These are phyloP conservation scores for Allium sativum DNA, from an alignment of 106 monocot species.

Conservation along the genomic window DNA sequence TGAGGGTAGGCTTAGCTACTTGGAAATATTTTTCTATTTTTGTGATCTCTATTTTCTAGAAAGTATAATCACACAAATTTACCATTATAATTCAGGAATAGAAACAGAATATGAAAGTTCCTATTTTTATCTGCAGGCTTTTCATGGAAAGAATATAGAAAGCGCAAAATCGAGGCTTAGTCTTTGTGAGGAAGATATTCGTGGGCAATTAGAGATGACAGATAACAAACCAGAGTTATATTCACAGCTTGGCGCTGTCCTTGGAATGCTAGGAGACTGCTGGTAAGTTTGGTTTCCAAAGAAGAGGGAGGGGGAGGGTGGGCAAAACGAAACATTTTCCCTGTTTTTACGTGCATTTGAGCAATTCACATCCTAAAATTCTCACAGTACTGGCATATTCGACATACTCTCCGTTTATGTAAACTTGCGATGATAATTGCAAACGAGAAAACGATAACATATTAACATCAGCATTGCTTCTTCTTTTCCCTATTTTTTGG, in stretches of 20 bases:
- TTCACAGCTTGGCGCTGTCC: constrained; percentile 94
- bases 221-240: constrained; percentile 54
- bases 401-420: too few relatives aligned
- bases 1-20: constrained; percentile 53
- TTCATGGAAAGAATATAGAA: constrained; percentile 64
- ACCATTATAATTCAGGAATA: not conserved
- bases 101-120: not conserved
- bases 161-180: constrained; percentile 85
- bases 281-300: constrained; percentile 28
- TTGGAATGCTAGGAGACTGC: constrained; percentile 99
- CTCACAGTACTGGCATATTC: too few relatives aligned
- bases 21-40: not conserved
- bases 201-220: constrained; percentile 49
- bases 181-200: constrained; percentile 80
- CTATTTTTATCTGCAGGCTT: constrained; percentile 56
- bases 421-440: too few relatives aligned
- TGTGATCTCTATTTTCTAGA: constrained; percentile 1
- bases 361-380: too few relatives aligned
- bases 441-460: too few relatives aligned
- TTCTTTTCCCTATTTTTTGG: too few relatives aligned
- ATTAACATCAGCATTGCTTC: too few relatives aligned
- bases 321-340: too few relatives aligned
- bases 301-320: too few relatives aligned
- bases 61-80: not conserved
- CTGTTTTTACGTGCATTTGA: too few relatives aligned